Conservation (phyloP, 305 asterid species). For the Solanum chacoense region DNA sequence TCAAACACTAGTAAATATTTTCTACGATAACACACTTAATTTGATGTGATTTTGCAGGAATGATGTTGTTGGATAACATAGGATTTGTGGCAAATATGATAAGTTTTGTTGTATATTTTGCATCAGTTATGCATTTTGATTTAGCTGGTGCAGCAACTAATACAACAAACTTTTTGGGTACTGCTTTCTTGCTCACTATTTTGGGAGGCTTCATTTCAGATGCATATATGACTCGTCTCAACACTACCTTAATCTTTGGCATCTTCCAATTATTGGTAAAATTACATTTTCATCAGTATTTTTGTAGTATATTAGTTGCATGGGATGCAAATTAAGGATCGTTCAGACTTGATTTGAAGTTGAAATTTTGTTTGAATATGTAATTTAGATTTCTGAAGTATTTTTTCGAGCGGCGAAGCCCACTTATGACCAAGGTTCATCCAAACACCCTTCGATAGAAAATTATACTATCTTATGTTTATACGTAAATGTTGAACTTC, state of each 20-base stretch:
- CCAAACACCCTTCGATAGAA: not conserved
- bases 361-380: too few relatives aligned
- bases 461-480: too few relatives aligned
- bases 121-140: conserved; percentile 30
- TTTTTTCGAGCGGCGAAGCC: not conserved
- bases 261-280: conserved; percentile 40
- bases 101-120: not conserved
- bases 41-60: not conserved
- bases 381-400: not conserved
- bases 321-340: not conserved
- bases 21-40: not conserved
- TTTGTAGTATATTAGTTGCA: not conserved
- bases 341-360: not conserved
- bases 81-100: not conserved
- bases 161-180: conserved; percentile 65
- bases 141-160: conserved; percentile 44
- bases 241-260: conserved; percentile 49
- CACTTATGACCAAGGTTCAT: not conserved
- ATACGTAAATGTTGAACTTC: too few relatives aligned
- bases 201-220: conserved; percentile 73
- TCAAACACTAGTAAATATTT: not conserved
- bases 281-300: not conserved
- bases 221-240: conserved; percentile 48
- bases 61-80: not conserved
- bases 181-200: conserved; percentile 62